Conservation (phyloP, 768 basidiomycete genomes). For the Suillus paluster region DNA sequence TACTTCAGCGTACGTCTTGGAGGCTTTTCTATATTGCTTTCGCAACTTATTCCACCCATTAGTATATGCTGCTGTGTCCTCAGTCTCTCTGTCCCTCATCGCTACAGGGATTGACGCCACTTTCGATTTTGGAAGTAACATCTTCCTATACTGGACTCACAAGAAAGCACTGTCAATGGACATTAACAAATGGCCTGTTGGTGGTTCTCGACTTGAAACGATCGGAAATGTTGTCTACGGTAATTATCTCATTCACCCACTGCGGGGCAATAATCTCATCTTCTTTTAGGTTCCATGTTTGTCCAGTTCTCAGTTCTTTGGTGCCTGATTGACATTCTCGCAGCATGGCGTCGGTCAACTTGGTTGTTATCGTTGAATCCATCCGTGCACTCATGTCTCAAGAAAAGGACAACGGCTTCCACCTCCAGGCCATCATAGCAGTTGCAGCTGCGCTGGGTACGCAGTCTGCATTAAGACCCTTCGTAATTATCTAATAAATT, state of each 20-base stretch:
- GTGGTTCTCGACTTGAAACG: slow-evolving; percentile 88
- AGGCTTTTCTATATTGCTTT: slow-evolving; percentile 21
- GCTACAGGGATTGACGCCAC: slow-evolving; percentile 90
- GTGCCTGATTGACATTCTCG: slow-evolving; percentile 7
- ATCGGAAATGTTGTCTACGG: slow-evolving; percentile 91
- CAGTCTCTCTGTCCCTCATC: slow-evolving; percentile 81
- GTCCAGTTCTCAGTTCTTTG: slow-evolving; percentile 6
- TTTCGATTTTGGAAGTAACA: slow-evolving; percentile 83
- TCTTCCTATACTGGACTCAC: slow-evolving; percentile 82
- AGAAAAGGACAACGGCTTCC: slow-evolving; percentile 60
- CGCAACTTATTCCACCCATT: neutral
- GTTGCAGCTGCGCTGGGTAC: slow-evolving; percentile 80
- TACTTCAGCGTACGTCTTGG: slow-evolving; percentile 60
- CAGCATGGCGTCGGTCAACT: slow-evolving; percentile 91
- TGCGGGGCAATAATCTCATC: neutral
- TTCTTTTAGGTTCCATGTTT: slow-evolving; percentile 53
- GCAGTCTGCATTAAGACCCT: neutral
- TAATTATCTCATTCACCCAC: slow-evolving; percentile 24
- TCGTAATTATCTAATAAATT: slow-evolving; percentile 4
- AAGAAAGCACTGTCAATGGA: slow-evolving; percentile 73
- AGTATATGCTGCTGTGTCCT: slow-evolving; percentile 94
- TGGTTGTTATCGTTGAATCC: slow-evolving; percentile 90
- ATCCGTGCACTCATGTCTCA: slow-evolving; percentile 70
- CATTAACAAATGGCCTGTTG: slow-evolving; percentile 87
- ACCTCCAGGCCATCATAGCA: slow-evolving; percentile 82